Evolutionary conservation across 495 filamentous ascomycete species (phyloP).

Genomic region (Halenospora varia): DNA sequence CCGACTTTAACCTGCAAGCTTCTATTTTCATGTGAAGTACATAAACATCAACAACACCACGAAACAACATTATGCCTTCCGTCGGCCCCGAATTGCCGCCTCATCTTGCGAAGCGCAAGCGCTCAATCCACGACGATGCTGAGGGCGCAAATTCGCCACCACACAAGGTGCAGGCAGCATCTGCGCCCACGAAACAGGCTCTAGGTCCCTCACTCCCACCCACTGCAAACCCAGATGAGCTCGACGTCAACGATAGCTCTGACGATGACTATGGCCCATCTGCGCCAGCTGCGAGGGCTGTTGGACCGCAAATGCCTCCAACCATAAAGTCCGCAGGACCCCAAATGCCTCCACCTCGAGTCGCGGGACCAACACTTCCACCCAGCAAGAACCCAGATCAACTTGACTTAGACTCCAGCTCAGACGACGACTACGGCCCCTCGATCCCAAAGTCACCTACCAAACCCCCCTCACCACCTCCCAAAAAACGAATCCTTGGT

Average conservation of each 20-base stretch:
- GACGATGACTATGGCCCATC: slow-evolving; percentile 19
- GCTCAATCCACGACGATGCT: slow-evolving; percentile 38
- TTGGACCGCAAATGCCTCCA: slow-evolving; percentile 13
- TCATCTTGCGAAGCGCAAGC: slow-evolving; percentile 49
- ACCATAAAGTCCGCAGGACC: slow-evolving; percentile 22
- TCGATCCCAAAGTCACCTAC: slow-evolving; percentile 5
- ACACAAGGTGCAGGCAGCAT: slow-evolving; percentile 17
- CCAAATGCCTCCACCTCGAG: slow-evolving; percentile 5
- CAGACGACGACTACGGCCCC: slow-evolving; percentile 20
- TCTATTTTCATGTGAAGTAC: background rate
- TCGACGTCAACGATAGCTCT: slow-evolving; percentile 25
- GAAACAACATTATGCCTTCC: slow-evolving; percentile 34
- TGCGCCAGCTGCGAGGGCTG: slow-evolving; percentile 24
- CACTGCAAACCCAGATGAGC: slow-evolving; percentile 31
- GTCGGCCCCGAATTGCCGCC: slow-evolving; percentile 48
- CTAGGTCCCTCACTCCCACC: slow-evolving; percentile 25
- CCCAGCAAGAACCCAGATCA: slow-evolving; percentile 16
- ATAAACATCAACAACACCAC: background rate
- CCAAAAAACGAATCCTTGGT: slow-evolving; percentile 40
- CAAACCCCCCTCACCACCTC: slow-evolving; percentile 8
- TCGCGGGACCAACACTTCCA: slow-evolving; percentile 14
- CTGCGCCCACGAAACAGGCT: background rate
- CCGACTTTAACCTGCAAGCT: background rate
- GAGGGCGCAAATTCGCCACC: slow-evolving; percentile 24
- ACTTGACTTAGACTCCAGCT: slow-evolving; percentile 14